phyloP scores from a whole-genome alignment of 257 asterid species.

The Leonotis leonurus region DNA sequence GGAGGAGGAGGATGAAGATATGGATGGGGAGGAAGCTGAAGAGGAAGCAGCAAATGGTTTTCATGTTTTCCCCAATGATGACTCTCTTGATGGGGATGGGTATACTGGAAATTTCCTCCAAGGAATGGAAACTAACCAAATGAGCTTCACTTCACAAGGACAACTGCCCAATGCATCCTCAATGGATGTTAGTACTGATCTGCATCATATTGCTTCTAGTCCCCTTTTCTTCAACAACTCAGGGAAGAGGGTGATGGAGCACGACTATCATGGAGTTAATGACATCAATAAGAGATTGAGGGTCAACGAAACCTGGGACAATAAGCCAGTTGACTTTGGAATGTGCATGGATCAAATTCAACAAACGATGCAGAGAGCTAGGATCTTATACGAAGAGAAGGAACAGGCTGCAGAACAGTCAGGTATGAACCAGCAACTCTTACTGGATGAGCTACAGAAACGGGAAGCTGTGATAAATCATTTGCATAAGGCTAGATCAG shows the following conservation, averaged over 20 bases:
- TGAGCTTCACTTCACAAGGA: slow-evolving; percentile 41
- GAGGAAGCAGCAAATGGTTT: slow-evolving; percentile 34
- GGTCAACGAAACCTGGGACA: slow-evolving; percentile 43
- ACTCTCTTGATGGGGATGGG: slow-evolving; percentile 45
- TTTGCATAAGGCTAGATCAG: slow-evolving; percentile 43
- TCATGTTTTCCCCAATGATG: slow-evolving; percentile 31
- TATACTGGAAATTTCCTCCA: slow-evolving; percentile 61
- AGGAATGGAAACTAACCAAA: slow-evolving; percentile 41
- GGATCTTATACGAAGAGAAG: slow-evolving; percentile 36
- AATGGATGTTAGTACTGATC: slow-evolving; percentile 29
- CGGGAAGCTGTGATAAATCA: slow-evolving; percentile 44
- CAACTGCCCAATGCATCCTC: slow-evolving; percentile 42
- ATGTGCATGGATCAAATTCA: slow-evolving; percentile 56
- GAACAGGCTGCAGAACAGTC: slow-evolving; percentile 38
- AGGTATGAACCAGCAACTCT: slow-evolving; percentile 39
- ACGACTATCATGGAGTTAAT: slow-evolving; percentile 32
- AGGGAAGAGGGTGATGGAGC: slow-evolving; percentile 60
- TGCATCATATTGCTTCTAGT: slow-evolving; percentile 31
- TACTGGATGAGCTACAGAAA: slow-evolving; percentile 58
- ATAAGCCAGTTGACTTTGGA: slow-evolving; percentile 42
- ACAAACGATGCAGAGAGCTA: slow-evolving; percentile 38
- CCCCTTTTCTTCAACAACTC: slow-evolving; percentile 36
- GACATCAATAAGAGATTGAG: slow-evolving; percentile 58
- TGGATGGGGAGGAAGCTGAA: slow-evolving; percentile 28
- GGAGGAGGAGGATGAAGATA: slow-evolving; percentile 38